Percentiles rank a stretch among this genome's conserved stretches.
Conservation (phyloP, 1,139 yeast species). For the Blastobotrys illinoisensis region DNA sequence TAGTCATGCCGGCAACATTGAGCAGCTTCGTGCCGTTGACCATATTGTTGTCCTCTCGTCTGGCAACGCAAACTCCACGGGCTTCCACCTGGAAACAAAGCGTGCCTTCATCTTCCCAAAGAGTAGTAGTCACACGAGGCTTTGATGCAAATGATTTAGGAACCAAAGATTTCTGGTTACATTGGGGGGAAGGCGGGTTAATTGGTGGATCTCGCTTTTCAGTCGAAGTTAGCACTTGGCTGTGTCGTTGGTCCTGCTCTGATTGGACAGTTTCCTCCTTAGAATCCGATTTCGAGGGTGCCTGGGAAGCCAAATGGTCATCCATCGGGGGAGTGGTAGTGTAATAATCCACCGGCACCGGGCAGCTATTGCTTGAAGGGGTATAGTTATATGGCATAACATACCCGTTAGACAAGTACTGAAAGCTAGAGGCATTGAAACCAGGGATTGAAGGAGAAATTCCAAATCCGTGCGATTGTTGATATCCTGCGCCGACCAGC, state of each 20-base stretch:
- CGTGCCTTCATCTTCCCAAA: conserved; percentile 96
- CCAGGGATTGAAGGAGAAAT: not conserved
- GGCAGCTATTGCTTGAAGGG: not conserved
- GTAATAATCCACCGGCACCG: not conserved
- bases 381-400: not conserved
- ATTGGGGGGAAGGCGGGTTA: not conserved
- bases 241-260: not conserved
- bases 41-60: conserved; percentile 88
- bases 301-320: not conserved
- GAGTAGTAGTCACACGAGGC: conserved; percentile 83
- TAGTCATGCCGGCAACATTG: conserved; percentile 86
- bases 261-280: not conserved
- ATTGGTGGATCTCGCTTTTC: not conserved
- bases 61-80: conserved; percentile 77
- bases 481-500: not conserved
- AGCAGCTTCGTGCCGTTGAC: conserved; percentile 87
- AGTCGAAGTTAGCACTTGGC: not conserved
- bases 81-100: conserved; percentile 92
- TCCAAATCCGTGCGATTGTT: not conserved
- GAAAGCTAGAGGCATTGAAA: not conserved
- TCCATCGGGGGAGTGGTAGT: not conserved
- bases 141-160: conserved; percentile 31
- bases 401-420: not conserved
- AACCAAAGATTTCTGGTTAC: not conserved
- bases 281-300: not conserved